phyloP scores from a whole-genome alignment of 2,329 filamentous ascomycete species.

The Fusarium dlaminii region DNA sequence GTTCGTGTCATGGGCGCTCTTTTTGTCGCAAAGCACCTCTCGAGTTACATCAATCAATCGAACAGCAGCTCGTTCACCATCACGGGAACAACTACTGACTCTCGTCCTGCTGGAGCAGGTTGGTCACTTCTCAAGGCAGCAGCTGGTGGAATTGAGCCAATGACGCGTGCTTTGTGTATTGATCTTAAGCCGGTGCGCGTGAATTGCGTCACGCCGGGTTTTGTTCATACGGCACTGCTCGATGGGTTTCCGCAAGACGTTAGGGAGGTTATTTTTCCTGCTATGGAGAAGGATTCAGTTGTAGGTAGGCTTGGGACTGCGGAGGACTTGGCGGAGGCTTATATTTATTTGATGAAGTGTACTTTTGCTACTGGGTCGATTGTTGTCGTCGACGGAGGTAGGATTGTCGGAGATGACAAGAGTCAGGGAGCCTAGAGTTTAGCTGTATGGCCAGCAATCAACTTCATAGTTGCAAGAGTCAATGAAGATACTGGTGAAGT shows the following conservation, averaged over 20 bases:
- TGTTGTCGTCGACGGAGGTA: background rate
- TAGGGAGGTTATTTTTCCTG: background rate
- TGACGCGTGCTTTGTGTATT: background rate
- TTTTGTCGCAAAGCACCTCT: background rate
- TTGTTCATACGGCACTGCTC: background rate
- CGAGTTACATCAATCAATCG: background rate
- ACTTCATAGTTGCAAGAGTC: background rate
- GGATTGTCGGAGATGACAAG: background rate
- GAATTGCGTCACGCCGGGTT: background rate
- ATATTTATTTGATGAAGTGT: slow-evolving; percentile 2
- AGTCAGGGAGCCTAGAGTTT: background rate
- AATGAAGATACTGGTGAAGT: background rate
- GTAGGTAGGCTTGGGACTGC: background rate
- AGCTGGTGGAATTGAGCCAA: background rate
- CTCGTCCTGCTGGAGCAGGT: background rate
- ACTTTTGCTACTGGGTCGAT: background rate
- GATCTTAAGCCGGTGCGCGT: background rate
- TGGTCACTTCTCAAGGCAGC: fast-evolving
- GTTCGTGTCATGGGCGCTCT: background rate
- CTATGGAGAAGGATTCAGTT: background rate
- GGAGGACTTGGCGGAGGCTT: background rate
- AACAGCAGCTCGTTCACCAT: background rate
- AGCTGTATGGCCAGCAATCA: fast-evolving
- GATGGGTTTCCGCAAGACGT: background rate
- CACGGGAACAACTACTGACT: background rate